phyloP scores from a whole-genome alignment of 2,329 filamentous ascomycete species.

The Celoporthe dispersa region DNA sequence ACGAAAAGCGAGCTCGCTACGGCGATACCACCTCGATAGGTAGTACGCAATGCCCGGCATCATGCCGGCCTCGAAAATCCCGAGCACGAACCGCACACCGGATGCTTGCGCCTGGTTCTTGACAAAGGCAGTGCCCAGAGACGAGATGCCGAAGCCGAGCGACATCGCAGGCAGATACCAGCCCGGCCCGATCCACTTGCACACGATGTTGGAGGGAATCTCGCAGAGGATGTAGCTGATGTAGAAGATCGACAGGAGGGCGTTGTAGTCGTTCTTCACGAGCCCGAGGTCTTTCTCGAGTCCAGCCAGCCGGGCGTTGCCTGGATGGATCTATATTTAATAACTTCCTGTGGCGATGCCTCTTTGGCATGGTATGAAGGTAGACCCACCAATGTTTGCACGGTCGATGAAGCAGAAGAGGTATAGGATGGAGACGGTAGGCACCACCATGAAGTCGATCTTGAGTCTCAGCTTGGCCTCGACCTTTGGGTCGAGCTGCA shows the following conservation, averaged over 20 bases:
- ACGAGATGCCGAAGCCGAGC: constrained; percentile 66
- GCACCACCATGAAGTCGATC: constrained; percentile 68
- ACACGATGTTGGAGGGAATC: constrained; percentile 69
- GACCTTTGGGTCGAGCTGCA: constrained; percentile 60
- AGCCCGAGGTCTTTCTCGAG: constrained; percentile 66
- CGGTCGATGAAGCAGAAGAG: constrained; percentile 77
- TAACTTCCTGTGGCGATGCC: too few species aligned
- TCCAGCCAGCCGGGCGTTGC: constrained; percentile 71
- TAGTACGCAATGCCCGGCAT: constrained; percentile 77
- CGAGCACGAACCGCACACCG: constrained; percentile 69
- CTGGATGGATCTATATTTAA: constrained; percentile 43
- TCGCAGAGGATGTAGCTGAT: constrained; percentile 75
- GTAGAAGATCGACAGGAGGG: constrained; percentile 70
- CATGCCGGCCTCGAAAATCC: constrained; percentile 75
- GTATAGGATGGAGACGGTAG: constrained; percentile 69
- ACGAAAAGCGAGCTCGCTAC: constrained; percentile 63
- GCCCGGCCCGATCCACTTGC: constrained; percentile 73
- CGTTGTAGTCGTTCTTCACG: constrained; percentile 69
- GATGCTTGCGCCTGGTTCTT: constrained; percentile 53
- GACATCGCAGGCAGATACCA: constrained; percentile 70
- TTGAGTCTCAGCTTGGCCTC: constrained; percentile 64
- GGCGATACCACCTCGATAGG: constrained; percentile 66
- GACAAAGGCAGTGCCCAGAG: constrained; percentile 69
- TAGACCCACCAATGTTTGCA: constrained; percentile 67
- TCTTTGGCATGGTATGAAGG: neutral